Base-by-base conservation (phyloP, 139 green algal species). In the Micractinium conductrix region DNA sequence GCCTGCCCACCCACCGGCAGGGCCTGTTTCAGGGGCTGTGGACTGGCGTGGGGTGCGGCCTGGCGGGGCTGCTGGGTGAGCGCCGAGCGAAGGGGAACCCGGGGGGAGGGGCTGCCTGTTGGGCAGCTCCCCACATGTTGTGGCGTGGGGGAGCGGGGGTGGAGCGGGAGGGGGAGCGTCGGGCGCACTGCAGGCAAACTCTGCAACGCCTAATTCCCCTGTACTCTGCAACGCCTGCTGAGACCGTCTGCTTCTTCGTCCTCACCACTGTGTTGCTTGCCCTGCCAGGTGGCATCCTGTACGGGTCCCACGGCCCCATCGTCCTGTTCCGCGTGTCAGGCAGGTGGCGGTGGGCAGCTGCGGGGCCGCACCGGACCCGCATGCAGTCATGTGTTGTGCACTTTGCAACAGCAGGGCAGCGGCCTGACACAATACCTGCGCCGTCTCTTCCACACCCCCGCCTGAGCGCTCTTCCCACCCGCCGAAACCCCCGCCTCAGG, bases 21-120 rank as follows among this genome's bases (percentile, higher is more conserved):
- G 84, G 37, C 12, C 42, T 87, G 12, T 85, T 85, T 40, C 84
- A 87, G 43, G 84, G 84, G 1, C n/a, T 87, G 55, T 87, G 84
- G 84, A 87, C 71, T 0, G 84, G 84, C 26, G 58, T 84, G n/a
- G 84, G 84, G 67, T 53, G 50, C 21, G 74, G 73, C 16, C n/a
- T 82, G 33, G 84, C 44, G 2, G 84, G 84, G 9, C 44, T 87
- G 19, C 24, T 87, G 22, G 81, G 81, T 83, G n/a, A 68, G 60
- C 28, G n/a, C n/a, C n/a, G n/a, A n/a, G n/a, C n/a, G n/a, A n/a
- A n/a, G n/a, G n/a, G n/a, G n/a, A n/a, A n/a, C n/a, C n/a, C n/a
- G n/a, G n/a, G n/a, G n/a, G n/a, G n/a, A n/a, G n/a, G n/a, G n/a
- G n/a, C n/a, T n/a, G n/a, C n/a, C n/a, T n/a, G n/a, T n/a, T n/a